Evolutionary conservation across 2,329 filamentous ascomycete species (phyloP), one percentile per base, ranked within the genome.

Genomic region (Claviceps paspali): DNA sequence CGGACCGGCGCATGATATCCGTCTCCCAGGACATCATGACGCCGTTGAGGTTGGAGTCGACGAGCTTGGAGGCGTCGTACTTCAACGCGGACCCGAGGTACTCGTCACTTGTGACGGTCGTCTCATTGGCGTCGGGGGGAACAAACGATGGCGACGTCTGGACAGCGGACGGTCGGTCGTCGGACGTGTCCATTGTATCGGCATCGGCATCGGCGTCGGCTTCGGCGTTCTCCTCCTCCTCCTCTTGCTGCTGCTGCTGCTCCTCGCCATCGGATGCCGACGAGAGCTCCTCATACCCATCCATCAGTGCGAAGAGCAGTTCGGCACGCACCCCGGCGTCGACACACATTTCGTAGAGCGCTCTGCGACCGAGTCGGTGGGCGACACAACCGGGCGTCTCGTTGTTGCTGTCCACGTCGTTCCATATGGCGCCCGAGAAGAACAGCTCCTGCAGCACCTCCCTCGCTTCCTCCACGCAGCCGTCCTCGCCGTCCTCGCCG

Each of bases 1-100:
- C 83, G 38, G 81, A 84, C 35, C 73, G 70, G 41, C 72, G 71
- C 85, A 93, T 93, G 48, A 93, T 91, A 45, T 78, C 74, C 2
- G 78, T 81, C 58, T 93, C 85, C 85, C 85, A 93, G 28, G 78
- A 71, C 85, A 93, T 93, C 85, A 93, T 93, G 32, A 93, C 82
- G 36, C 82, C 84, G 54, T 93, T 93, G 43, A 76, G 69, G 45
- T 76, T 73, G 3, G 73, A 67, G 52, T 91, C 83, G 6, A 91
- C 68, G 2, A 91, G 70, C 41, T 79, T 79, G 44, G 69, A 69
- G 40, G 70, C 63, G 34, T 69, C 66, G 56, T 82, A 80, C 11
- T 70, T 76, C 17, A 85, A 64, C 19, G 67, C 62, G 0, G 78
- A 81, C 33, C 71, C 67, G 32, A 88, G 71, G 52, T 86, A 87